Evolutionary conservation across 148 eudicot species (phyloP).

Genomic region (Cornus kousa): DNA sequence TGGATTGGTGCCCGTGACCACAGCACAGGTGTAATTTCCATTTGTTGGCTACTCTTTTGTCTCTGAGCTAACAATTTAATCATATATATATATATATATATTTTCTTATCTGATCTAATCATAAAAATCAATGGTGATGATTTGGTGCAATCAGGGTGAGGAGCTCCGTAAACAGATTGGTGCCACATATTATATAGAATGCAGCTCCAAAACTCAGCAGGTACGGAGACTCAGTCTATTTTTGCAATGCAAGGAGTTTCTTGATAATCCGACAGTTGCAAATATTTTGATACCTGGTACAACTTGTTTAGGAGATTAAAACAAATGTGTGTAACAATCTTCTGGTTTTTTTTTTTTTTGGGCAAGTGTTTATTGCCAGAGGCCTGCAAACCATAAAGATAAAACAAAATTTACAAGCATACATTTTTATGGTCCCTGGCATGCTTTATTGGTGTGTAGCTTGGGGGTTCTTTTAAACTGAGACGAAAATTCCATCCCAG

Average conservation of each 20-base stretch:
- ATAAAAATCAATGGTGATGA: constrained; percentile 4
- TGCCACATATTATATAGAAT: constrained; percentile 80
- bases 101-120: no score
- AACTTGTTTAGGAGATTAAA: neutral
- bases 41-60: neutral
- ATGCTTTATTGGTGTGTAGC: neutral
- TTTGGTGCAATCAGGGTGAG: constrained; percentile 64
- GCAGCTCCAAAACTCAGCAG: constrained; percentile 99
- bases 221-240: constrained; percentile 25
- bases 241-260: neutral
- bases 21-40: constrained; percentile 55
- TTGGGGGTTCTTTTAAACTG: neutral
- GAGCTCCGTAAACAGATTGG: constrained; percentile 97
- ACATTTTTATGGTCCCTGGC: neutral
- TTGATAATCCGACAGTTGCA: neutral
- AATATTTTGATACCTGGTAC: neutral
- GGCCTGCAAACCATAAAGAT: neutral
- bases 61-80: constrained; percentile 8
- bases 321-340: neutral
- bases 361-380: neutral
- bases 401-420: neutral
- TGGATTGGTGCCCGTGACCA: constrained; percentile 88
- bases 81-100: no score
- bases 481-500: neutral
- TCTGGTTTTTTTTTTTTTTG: neutral